Evolutionary conservation across 352 stramenopile species (phyloP), one percentile per base, ranked within the genome.

Genomic region (Phytophthora sp.): DNA sequence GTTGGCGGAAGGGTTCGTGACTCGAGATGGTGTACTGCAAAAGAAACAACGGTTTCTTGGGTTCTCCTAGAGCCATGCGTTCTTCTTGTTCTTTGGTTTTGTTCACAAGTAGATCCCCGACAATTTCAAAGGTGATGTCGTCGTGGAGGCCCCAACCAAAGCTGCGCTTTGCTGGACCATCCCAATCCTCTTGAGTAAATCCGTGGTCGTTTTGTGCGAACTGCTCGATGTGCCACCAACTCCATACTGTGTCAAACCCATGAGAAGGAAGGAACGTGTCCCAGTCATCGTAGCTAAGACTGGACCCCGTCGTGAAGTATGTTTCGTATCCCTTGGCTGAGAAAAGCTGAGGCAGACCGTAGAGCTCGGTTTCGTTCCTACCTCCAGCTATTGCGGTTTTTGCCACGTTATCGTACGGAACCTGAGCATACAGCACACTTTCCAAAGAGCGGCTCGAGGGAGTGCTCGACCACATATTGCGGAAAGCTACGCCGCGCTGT

Each of bases 11-110:
- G 18, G 63, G 62, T 18, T 57, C 64, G 58, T 86, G 76, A 49
- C 70, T 83, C 9, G 70, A 81, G 59, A 83, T 83, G 23, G 73
- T 81, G 60, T 83, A 86, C 28, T 81, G 68, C 18, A 64, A 79
- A 20, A 78, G 42, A 56, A 82, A 86, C 28, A 77, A 72, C 26
- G 76, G 73, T 30, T 58, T 57, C 42, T 74, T 81, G 3, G 58
- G 32, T 11, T 74, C 18, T 4, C 57, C 59, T n/a, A n/a, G 41
- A 3, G 31, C 34, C 13, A 68, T 27, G 1, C 63, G 66, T 24
- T 67, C 38, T 0, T 32, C 35, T 21, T 82, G 76, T 17, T 66
- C 41, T 28, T 43, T 42, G 2, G 64, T 72, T 41, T 74, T 74
- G 35, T 81, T 72, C 12, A 71, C 26, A 30, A 86, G 54, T 3